Base-by-base conservation (phyloP, 306 rosid genomes). In the Rosa rugosa region DNA sequence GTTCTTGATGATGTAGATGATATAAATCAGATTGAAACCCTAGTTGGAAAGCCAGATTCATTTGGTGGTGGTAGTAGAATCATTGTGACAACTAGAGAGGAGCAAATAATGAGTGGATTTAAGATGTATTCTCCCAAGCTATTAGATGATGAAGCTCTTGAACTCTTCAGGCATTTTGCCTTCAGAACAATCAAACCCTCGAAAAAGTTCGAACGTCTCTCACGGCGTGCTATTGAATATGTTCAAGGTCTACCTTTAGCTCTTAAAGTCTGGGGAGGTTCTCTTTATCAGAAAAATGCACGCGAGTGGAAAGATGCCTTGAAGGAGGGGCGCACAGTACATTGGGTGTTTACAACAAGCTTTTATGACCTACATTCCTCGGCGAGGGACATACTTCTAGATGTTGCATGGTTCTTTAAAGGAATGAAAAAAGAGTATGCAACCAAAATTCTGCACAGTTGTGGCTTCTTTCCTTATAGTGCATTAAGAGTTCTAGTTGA, bases 381-480 rank as follows among this genome's bases (percentile, higher is more conserved):
- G 27, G 83, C 44, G 70, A 83, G 72, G 78, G 49, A 42, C 13
- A 80, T 80, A 13, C 72, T 85, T 46, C 45, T 85, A 11, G 79
- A 76, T 62, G 41, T 62, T 25, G 18, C 68, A 36, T 86, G 90
- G 49, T 86, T 84, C 82, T 89, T 89, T 63, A 79, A 83, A 8
- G 90, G 90, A 64, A 83, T 51, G 82, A 44, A 72, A 41, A 6
- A 36, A 75, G 72, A 36, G 1, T 64, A 50, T 76, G 84, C 79
- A 0, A 67, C 22, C 3, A 57, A 74, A 49, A 64, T 83, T 11
- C 49, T 84, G 5, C 73, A 76, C 0, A 20, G 68, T 20, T 73
- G 77, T 20, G 87, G 82, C 6, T 62, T 75, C 64, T n/a, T 31
- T 75, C 79, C 90, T 22, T n/a, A 8, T 25, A 81, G 59, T 60